Percentiles rank a stretch among this genome's conserved stretches.
Conservation (phyloP, 2,329 filamentous ascomycete genomes). For the Mollisia scopiformis region DNA sequence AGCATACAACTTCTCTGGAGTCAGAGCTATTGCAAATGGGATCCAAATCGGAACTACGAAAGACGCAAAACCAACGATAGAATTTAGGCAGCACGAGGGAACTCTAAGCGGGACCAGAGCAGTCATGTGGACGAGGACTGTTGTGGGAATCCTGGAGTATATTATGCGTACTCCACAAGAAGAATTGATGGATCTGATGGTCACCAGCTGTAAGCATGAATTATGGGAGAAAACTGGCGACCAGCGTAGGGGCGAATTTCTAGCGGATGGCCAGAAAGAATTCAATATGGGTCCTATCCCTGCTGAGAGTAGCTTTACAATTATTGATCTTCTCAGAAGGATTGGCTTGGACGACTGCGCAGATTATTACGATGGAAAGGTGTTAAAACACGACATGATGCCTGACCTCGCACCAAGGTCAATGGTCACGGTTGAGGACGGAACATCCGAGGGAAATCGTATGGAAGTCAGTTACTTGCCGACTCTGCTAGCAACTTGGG, state of each 20-base stretch:
- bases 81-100: not conserved
- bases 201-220: not conserved
- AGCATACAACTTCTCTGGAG: not conserved
- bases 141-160: not conserved
- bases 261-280: slow-evolving; percentile 16
- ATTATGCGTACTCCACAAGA: not conserved
- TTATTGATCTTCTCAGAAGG: slow-evolving; percentile 13
- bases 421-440: not conserved
- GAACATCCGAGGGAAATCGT: not conserved
- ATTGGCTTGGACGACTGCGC: slow-evolving; percentile 11
- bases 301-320: slow-evolving; percentile 14
- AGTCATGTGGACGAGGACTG: not conserved
- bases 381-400: not conserved
- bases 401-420: not conserved
- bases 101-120: not conserved
- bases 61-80: not conserved
- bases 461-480: not conserved
- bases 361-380: not conserved
- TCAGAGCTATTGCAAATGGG: not conserved
- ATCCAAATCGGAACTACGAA: not conserved
- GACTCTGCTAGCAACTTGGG: not conserved
- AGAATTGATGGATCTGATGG: not conserved
- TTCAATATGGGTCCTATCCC: slow-evolving; percentile 14
- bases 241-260: no score
- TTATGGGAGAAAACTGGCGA: slow-evolving; percentile 9